Evolutionary conservation across 2,329 filamentous ascomycete genomes (phyloP).

Genomic region (Colletotrichum sp.): DNA sequence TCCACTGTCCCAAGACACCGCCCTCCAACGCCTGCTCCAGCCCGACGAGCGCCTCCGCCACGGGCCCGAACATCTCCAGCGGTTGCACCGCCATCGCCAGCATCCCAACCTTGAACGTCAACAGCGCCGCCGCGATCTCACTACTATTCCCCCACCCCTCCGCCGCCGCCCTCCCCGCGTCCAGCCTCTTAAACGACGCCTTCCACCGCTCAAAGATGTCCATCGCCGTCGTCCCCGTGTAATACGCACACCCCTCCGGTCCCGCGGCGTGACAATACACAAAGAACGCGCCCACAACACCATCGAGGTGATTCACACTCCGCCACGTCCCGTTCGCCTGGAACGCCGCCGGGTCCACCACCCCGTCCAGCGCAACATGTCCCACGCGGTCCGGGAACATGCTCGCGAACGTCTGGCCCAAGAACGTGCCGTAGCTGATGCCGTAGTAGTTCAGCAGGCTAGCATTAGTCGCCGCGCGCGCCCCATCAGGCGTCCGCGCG

Average conservation of each 20-base stretch:
- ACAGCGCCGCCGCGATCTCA: neutral
- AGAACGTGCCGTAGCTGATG: slow-evolving; percentile 52
- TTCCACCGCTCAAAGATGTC: slow-evolving; percentile 36
- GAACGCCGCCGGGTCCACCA: slow-evolving; percentile 45
- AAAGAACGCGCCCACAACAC: slow-evolving; percentile 46
- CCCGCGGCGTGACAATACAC: slow-evolving; percentile 46
- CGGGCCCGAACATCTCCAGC: neutral
- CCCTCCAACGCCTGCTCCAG: neutral
- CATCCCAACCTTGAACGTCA: neutral
- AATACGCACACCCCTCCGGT: slow-evolving; percentile 41
- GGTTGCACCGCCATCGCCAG: neutral
- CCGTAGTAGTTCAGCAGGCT: slow-evolving; percentile 46
- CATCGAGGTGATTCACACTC: slow-evolving; percentile 48
- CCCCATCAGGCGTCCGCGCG: slow-evolving; percentile 16
- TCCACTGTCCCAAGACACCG: neutral
- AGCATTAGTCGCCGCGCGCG: slow-evolving; percentile 11
- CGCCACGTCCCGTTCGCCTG: slow-evolving; percentile 37
- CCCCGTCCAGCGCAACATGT: slow-evolving; percentile 48
- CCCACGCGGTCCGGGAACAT: slow-evolving; percentile 42
- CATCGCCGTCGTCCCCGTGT: slow-evolving; percentile 31
- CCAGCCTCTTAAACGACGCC: slow-evolving; percentile 22
- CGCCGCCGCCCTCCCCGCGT: slow-evolving; percentile 15
- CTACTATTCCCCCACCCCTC: slow-evolving; percentile 23
- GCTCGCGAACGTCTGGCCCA: slow-evolving; percentile 43
- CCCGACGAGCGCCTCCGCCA: neutral